Evolutionary conservation across 805 yeast species (phyloP).

Genomic region (Barnettozyma vustinii): DNA sequence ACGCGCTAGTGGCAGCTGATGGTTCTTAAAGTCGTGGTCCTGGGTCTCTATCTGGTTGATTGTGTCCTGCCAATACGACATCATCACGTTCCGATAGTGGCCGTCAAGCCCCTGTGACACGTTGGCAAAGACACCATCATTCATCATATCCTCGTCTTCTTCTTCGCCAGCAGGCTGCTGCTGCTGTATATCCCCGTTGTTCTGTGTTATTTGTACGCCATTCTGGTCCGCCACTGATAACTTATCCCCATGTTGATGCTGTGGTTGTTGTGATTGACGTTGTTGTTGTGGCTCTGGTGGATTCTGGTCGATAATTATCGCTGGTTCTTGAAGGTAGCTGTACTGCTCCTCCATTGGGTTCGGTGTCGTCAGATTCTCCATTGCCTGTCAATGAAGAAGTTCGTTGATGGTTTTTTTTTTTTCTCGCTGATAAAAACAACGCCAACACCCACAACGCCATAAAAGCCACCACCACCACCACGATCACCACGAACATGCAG

Average conservation of each 20-base stretch:
- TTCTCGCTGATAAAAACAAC: background rate
- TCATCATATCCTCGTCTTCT: slow-evolving; percentile 35
- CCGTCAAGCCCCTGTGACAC: slow-evolving; percentile 92
- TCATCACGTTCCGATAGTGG: slow-evolving; percentile 77
- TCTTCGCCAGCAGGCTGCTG: slow-evolving; percentile 21
- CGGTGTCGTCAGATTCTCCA: background rate
- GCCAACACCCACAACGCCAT: background rate
- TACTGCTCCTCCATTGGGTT: slow-evolving; percentile 16
- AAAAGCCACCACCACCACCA: background rate
- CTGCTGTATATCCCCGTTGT: background rate
- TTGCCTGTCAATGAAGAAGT: background rate
- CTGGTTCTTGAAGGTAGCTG: slow-evolving; percentile 18
- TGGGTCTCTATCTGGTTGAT: slow-evolving; percentile 83
- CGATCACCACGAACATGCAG: background rate
- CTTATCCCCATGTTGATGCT: slow-evolving; percentile 4
- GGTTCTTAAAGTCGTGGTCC: slow-evolving; percentile 88
- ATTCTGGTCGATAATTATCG: slow-evolving; percentile 16
- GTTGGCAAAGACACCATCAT: slow-evolving; percentile 68
- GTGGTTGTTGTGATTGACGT: slow-evolving; percentile 8
- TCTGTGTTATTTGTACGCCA: background rate
- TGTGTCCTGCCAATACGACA: slow-evolving; percentile 96
- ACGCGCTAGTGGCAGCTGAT: slow-evolving; percentile 91
- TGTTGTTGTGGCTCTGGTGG: slow-evolving; percentile 7
- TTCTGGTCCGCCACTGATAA: background rate
- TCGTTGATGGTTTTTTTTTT: background rate